These are phyloP conservation scores for Sodiomyces alkalinus DNA, from an alignment of 2,329 filamentous ascomycete species.

Conservation along the genomic window DNA sequence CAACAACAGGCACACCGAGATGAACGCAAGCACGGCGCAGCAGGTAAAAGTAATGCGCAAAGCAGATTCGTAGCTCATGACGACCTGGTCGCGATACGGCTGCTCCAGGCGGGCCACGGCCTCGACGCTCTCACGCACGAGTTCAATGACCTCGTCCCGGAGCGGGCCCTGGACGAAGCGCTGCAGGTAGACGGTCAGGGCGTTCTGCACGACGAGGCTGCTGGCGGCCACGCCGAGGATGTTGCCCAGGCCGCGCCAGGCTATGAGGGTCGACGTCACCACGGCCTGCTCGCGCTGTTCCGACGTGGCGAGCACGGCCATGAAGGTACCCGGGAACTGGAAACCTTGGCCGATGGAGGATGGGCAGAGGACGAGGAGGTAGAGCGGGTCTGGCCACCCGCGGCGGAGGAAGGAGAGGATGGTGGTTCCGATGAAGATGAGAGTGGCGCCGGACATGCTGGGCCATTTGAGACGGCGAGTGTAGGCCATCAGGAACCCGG, in stretches of 20 bases:
- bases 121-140: conserved; percentile 38
- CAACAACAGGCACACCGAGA: conserved; percentile 30
- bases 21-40: conserved; percentile 28
- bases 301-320: conserved; percentile 45
- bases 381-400: conserved; percentile 33
- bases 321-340: conserved; percentile 47
- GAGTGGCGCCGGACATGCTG: conserved; percentile 31
- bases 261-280: conserved; percentile 52
- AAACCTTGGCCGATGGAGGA: conserved; percentile 45
- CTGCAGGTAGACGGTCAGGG: conserved; percentile 43
- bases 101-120: conserved; percentile 29
- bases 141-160: conserved; percentile 37
- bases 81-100: conserved; percentile 36
- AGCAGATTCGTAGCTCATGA: conserved; percentile 36
- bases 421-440: conserved; percentile 33
- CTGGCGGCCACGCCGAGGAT: conserved; percentile 61
- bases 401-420: conserved; percentile 33
- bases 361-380: conserved; percentile 42
- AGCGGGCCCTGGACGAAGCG: conserved; percentile 40
- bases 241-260: conserved; percentile 57
- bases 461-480: conserved; percentile 45
- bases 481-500: conserved; percentile 47
- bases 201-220: conserved; percentile 60
- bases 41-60: conserved; percentile 30
- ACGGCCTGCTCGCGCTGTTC: conserved; percentile 49